Evolutionary conservation across 2,329 filamentous ascomycete genomes (phyloP).

Genomic region (Colletotrichum somersetense): DNA sequence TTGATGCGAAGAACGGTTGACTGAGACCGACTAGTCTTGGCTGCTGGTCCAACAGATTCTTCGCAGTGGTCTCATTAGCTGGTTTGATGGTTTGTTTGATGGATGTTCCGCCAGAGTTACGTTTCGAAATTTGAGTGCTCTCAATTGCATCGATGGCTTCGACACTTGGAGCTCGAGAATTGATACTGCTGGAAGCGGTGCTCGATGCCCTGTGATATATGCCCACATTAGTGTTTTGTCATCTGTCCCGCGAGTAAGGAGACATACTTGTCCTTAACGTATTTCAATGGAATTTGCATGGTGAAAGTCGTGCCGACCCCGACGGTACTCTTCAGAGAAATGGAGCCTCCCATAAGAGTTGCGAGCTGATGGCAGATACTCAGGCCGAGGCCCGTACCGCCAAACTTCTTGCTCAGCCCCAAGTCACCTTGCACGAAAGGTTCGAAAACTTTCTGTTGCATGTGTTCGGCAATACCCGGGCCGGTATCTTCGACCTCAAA

Average conservation of each 20-base stretch:
- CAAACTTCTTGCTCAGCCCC: conserved; percentile 89
- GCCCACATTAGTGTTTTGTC: conserved; percentile 24
- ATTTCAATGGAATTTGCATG: conserved; percentile 84
- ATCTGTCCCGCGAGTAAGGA: too few species aligned
- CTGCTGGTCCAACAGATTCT: conserved; percentile 72
- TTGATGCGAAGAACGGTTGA: conserved; percentile 80
- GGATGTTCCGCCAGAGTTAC: conserved; percentile 32
- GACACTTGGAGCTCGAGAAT: conserved; percentile 63
- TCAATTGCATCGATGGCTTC: conserved; percentile 54
- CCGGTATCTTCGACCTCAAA: conserved; percentile 92
- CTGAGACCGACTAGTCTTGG: conserved; percentile 86
- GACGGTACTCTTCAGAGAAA: conserved; percentile 77
- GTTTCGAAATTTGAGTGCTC: conserved; percentile 35
- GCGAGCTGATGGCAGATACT: conserved; percentile 92
- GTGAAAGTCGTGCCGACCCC: conserved; percentile 85
- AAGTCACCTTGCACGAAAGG: conserved; percentile 95
- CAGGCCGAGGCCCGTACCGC: conserved; percentile 87
- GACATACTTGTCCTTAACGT: conserved; percentile 75
- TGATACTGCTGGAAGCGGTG: conserved; percentile 66
- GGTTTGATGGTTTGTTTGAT: conserved; percentile 35
- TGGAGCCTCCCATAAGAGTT: conserved; percentile 83
- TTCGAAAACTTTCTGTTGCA: conserved; percentile 89
- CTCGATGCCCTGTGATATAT: conserved; percentile 59
- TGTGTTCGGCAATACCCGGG: conserved; percentile 82
- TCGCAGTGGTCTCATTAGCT: conserved; percentile 49